Conservation (phyloP, 257 asterid genomes). For the Sherardia arvensis region DNA sequence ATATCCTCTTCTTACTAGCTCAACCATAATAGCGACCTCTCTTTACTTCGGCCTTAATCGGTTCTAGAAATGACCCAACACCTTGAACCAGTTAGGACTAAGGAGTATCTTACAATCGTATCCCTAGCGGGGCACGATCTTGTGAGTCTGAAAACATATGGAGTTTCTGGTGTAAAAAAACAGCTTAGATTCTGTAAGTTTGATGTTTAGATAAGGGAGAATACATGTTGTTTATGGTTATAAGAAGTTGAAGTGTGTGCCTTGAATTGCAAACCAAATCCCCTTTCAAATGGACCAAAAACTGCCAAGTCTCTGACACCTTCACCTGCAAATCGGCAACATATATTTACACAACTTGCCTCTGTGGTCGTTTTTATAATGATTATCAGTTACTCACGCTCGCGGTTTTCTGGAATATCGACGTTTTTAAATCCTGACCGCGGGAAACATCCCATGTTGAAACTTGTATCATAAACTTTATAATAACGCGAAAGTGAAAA, state of each 20-base stretch:
- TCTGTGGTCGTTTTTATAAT: not conserved
- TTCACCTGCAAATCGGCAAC: not conserved
- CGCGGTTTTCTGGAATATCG: not conserved
- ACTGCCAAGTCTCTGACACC: constrained; percentile 2
- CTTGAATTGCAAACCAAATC: not conserved
- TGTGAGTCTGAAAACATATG: too few relatives aligned
- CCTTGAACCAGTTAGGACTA: too few relatives aligned
- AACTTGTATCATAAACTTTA: too few relatives aligned
- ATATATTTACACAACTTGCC: not conserved
- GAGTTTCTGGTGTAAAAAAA: not conserved
- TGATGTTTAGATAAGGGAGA: not conserved
- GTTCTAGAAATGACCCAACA: not conserved
- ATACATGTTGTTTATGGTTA: not conserved
- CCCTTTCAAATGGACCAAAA: constrained; percentile 4
- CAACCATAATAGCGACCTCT: too few relatives aligned
- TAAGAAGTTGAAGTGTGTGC: constrained; percentile 1
- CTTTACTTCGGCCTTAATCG: not conserved
- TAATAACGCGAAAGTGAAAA: too few relatives aligned
- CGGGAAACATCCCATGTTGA: too few relatives aligned
- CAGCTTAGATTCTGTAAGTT: not conserved
- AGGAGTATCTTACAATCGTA: too few relatives aligned
- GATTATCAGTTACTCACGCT: not conserved
- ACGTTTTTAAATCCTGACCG: too few relatives aligned
- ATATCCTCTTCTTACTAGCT: not conserved
- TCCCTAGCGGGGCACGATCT: too few relatives aligned